A percentile compares a stretch with the other conserved stretches of the same genome.
Evolutionary conservation across 371 early-diverging fungal genomes (phyloP).

Genomic region (Mortierella sp.): DNA sequence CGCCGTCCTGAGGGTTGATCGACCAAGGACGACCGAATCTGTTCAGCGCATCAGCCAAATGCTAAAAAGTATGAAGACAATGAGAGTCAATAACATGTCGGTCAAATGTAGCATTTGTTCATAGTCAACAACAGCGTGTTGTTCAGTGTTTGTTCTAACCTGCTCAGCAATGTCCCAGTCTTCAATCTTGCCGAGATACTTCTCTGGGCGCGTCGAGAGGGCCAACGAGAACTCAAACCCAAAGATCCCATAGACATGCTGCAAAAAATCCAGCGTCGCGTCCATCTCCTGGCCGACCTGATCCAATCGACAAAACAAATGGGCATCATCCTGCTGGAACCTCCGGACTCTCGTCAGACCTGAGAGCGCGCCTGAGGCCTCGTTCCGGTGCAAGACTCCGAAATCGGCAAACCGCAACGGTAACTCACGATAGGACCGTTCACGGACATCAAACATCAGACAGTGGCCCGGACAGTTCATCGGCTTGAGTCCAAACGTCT

Average conservation of each 20-base stretch:
- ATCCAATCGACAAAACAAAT: conserved; percentile 95
- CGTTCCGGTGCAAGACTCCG: conserved; percentile 99
- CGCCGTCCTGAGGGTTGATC: conserved; percentile 98
- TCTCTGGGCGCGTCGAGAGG: conserved; percentile 97
- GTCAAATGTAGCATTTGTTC: not conserved
- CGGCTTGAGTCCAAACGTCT: conserved; percentile 96
- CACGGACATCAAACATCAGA: conserved; percentile 95
- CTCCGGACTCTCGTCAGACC: conserved; percentile 99
- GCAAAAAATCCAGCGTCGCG: conserved; percentile 87
- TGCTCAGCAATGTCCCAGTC: conserved; percentile 98
- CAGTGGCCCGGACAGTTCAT: conserved; percentile 99
- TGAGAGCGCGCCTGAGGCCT: conserved; percentile 96
- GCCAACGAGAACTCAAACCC: conserved; percentile 88
- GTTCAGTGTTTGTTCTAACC: conserved; percentile 27
- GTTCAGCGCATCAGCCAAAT: conserved; percentile 82
- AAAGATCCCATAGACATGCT: conserved; percentile 89
- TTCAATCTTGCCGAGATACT: conserved; percentile 89
- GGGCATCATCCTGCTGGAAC: conserved; percentile 99
- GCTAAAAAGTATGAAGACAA: conserved; percentile 2
- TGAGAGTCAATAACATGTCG: not conserved
- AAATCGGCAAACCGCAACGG: conserved; percentile 99
- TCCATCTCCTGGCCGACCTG: conserved; percentile 89
- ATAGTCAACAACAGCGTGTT: not conserved
- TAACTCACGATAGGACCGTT: conserved; percentile 96
- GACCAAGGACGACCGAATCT: conserved; percentile 84